A percentile compares a stretch with the other conserved stretches of the same genome.
Evolutionary conservation across 192 early-diverging fungal species (phyloP).

Genomic region (Coemansia sp.): DNA sequence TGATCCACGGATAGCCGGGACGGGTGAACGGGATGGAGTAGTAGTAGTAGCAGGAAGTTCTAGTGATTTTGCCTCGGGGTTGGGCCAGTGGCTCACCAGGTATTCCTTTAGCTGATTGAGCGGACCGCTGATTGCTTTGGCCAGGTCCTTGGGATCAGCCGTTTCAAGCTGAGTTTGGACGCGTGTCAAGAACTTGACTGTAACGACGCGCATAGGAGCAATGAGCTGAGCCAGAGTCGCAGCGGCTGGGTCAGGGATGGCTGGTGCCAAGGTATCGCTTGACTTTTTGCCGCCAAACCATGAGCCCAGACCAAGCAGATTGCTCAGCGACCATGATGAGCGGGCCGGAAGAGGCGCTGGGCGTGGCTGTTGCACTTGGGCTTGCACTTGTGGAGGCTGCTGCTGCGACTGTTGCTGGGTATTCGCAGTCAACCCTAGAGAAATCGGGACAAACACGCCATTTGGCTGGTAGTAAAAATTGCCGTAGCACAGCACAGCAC

Average conservation of each 20-base stretch:
- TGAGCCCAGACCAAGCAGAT: background rate
- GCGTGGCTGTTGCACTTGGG: background rate
- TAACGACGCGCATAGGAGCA: slow-evolving; percentile 14
- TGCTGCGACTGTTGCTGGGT: slow-evolving; percentile 13
- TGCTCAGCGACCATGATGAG: background rate
- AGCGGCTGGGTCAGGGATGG: background rate
- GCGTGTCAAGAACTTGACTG: slow-evolving; percentile 15
- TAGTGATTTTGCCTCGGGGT: background rate
- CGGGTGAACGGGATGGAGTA: background rate
- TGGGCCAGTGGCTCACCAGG: slow-evolving; percentile 28
- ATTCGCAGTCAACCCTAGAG: slow-evolving; percentile 13
- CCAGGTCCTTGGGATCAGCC: slow-evolving; percentile 17
- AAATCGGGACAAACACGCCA: slow-evolving; percentile 27
- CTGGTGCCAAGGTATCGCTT: background rate
- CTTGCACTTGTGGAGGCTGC: background rate
- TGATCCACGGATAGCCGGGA: slow-evolving; percentile 1
- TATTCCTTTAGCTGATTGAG: slow-evolving; percentile 24
- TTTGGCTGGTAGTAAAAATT: slow-evolving; percentile 36
- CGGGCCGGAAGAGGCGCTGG: background rate
- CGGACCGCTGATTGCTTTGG: slow-evolving; percentile 27
- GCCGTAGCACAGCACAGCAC: background rate
- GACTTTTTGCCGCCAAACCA: slow-evolving; percentile 4
- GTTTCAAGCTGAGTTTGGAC: slow-evolving; percentile 19
- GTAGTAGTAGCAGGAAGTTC: background rate
- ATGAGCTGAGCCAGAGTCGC: slow-evolving; percentile 20